phyloP scores from a whole-genome alignment of 202 grass and related monocot species.

The Brachypodium distachyon region DNA sequence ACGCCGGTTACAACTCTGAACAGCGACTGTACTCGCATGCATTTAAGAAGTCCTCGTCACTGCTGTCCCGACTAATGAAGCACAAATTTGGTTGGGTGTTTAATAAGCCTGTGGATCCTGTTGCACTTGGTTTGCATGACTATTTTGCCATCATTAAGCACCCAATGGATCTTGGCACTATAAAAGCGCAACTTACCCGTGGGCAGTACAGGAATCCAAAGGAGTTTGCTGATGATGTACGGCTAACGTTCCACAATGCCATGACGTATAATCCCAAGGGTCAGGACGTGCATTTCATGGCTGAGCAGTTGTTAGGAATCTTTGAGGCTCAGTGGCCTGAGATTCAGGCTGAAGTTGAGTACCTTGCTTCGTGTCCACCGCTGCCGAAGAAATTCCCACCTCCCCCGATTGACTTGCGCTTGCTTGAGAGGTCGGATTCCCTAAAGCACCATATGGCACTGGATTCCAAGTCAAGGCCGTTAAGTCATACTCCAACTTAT shows the following conservation, averaged over 20 bases:
- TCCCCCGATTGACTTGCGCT: conserved; percentile 48
- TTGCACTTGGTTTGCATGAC: conserved; percentile 75
- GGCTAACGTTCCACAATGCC: conserved; percentile 87
- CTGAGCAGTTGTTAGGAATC: conserved; percentile 59
- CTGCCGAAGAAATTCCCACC: conserved; percentile 56
- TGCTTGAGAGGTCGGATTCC: conserved; percentile 77
- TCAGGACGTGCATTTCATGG: conserved; percentile 96
- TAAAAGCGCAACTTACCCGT: conserved; percentile 55
- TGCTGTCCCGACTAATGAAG: conserved; percentile 90
- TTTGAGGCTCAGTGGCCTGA: conserved; percentile 81
- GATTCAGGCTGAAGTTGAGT: conserved; percentile 75
- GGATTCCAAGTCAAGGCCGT: conserved; percentile 40
- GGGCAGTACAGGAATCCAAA: conserved; percentile 76
- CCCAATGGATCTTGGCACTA: conserved; percentile 95
- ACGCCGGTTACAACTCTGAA: conserved; percentile 21
- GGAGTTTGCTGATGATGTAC: conserved; percentile 90
- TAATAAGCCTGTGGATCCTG: conserved; percentile 75
- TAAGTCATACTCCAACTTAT: conserved; percentile 45
- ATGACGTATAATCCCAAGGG: conserved; percentile 96
- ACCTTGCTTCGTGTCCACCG: conserved; percentile 45
- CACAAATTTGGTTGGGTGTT: conserved; percentile 96
- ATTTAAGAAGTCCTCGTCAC: conserved; percentile 65
- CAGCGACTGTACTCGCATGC: conserved; percentile 48
- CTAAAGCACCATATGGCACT: conserved; percentile 31
- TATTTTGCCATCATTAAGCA: conserved; percentile 79